Evolutionary conservation across 1,139 yeast genomes (phyloP).

Genomic region (Debaryomyces sp.): DNA sequence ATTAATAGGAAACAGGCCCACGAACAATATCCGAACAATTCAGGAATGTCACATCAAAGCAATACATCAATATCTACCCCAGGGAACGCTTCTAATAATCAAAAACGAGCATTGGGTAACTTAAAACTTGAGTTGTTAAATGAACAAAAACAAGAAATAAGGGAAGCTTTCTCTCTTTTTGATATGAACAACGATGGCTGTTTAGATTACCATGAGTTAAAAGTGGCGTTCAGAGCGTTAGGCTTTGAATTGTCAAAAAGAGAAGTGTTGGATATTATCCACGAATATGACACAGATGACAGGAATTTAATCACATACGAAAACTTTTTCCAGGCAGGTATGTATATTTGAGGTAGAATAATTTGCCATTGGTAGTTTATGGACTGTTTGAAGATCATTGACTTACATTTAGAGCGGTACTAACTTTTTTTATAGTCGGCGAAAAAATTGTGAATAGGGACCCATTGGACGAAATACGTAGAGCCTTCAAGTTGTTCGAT

Average conservation of each 20-base stretch:
- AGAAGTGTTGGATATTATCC: slow-evolving; percentile 79
- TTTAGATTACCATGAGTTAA: slow-evolving; percentile 89
- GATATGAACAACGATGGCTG: slow-evolving; percentile 92
- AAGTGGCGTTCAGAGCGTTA: slow-evolving; percentile 89
- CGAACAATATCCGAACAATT: slow-evolving; percentile 9
- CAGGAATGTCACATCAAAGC: slow-evolving; percentile 18
- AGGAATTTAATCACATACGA: slow-evolving; percentile 75
- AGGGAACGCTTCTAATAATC: slow-evolving; percentile 16
- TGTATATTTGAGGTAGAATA: slow-evolving; percentile 23
- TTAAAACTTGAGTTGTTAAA: slow-evolving; percentile 71
- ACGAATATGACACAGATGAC: slow-evolving; percentile 80
- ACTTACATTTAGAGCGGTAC: neutral
- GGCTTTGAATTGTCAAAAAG: slow-evolving; percentile 86
- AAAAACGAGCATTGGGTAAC: slow-evolving; percentile 32
- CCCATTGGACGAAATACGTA: slow-evolving; percentile 86
- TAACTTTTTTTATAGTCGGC: slow-evolving; percentile 49
- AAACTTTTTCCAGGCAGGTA: slow-evolving; percentile 75
- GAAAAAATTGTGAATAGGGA: slow-evolving; percentile 80
- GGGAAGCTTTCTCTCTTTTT: slow-evolving; percentile 90
- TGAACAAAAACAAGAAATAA: slow-evolving; percentile 89
- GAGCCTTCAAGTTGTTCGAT: slow-evolving; percentile 91
- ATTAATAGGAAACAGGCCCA: slow-evolving; percentile 3
- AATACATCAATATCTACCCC: slow-evolving; percentile 15
- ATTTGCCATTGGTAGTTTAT: neutral
- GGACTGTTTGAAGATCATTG: neutral